A percentile compares a stretch with the other conserved stretches of the same genome.
Evolutionary conservation across 345 rosid species (phyloP).

Genomic region (Adansonia digitata): DNA sequence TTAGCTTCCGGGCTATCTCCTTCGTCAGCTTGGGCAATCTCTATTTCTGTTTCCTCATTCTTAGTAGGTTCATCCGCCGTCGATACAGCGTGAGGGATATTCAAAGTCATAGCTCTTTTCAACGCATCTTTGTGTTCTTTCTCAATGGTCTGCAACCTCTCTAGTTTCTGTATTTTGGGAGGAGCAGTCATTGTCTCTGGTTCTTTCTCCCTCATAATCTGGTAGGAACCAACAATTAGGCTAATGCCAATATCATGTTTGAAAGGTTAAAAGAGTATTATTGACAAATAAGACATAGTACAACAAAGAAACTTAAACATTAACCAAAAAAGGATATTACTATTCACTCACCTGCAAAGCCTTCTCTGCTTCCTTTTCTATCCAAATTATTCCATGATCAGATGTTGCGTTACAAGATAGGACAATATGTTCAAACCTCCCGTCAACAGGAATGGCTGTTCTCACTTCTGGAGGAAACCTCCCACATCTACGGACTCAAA

Average conservation of each 20-base stretch:
- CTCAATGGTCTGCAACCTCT: slow-evolving; percentile 64
- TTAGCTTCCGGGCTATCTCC: slow-evolving; percentile 13
- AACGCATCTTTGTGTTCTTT: slow-evolving; percentile 87
- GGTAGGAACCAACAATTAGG: slow-evolving; percentile 19
- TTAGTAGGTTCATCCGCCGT: slow-evolving; percentile 8
- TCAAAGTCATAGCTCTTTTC: slow-evolving; percentile 78
- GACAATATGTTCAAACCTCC: slow-evolving; percentile 91
- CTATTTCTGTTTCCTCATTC: slow-evolving; percentile 17
- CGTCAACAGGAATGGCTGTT: slow-evolving; percentile 98
- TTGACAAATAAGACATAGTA: not conserved
- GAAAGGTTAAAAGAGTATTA: not conserved
- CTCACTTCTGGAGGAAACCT: slow-evolving; percentile 96
- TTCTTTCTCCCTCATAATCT: slow-evolving; percentile 54
- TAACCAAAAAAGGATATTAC: not conserved
- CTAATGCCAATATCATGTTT: not conserved
- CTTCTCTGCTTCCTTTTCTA: slow-evolving; percentile 77
- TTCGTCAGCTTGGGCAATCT: not conserved
- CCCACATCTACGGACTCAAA: slow-evolving; percentile 59
- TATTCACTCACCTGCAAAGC: slow-evolving; percentile 55
- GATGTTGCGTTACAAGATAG: slow-evolving; percentile 84
- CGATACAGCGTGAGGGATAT: slow-evolving; percentile 70
- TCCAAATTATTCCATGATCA: slow-evolving; percentile 90
- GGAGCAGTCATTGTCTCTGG: slow-evolving; percentile 45
- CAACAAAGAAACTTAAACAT: not conserved
- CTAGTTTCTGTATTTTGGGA: slow-evolving; percentile 62